Conservation (phyloP, 768 basidiomycete genomes). For the Pisolithus sp. region DNA sequence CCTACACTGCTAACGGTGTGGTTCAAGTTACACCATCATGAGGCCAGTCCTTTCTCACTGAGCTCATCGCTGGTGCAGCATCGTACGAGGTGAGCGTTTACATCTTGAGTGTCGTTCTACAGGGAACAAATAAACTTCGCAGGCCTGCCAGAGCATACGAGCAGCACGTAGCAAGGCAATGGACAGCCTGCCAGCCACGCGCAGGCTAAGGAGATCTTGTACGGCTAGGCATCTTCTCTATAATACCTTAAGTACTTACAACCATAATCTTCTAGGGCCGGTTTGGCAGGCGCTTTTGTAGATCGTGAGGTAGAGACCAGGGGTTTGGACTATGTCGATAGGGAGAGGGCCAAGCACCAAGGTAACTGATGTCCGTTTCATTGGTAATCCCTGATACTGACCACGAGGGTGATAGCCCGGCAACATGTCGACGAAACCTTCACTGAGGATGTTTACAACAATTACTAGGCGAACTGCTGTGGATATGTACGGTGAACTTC, state of each 20-base stretch:
- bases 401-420: background rate
- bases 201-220: constrained; percentile 9
- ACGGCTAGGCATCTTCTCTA: background rate
- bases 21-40: background rate
- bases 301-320: constrained; percentile 9
- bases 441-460: background rate
- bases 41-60: constrained; percentile 3
- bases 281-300: constrained; percentile 1
- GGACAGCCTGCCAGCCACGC: constrained; percentile 6
- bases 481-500: too few species aligned
- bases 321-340: constrained; percentile 1
- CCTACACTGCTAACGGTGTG: background rate
- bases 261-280: background rate
- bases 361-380: background rate
- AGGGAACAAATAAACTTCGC: background rate
- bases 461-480: too few species aligned
- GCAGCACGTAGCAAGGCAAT: constrained; percentile 1
- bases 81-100: constrained; percentile 4
- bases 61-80: constrained; percentile 3
- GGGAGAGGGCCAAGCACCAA: background rate
- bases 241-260: background rate
- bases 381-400: background rate
- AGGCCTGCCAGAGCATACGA: constrained; percentile 12
- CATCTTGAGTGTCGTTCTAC: background rate
- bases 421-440: background rate